Percentiles rank a stretch among this genome's conserved stretches.
Conservation (phyloP, 1,139 yeast genomes). For the Pichia kudriavzevii region DNA sequence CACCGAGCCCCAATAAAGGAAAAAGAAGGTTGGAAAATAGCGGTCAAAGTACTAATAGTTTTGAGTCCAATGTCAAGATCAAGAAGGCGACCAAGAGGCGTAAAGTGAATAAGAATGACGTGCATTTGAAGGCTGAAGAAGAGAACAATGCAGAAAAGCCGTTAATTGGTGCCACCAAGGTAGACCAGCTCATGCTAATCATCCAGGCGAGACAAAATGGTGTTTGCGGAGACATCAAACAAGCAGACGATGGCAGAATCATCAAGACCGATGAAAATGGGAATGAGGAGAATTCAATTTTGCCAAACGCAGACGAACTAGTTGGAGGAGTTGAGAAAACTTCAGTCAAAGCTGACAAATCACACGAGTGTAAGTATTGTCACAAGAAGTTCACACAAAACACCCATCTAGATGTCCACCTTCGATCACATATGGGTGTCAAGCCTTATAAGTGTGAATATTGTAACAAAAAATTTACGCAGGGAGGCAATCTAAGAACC, state of each 20-base stretch:
- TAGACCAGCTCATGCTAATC: conserved; percentile 83
- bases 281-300: conserved; percentile 21
- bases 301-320: conserved; percentile 60
- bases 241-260: conserved; percentile 54
- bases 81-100: no score
- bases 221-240: conserved; percentile 50
- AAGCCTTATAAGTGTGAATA: conserved; percentile 74
- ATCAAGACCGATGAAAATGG: conserved; percentile 14
- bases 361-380: conserved; percentile 65
- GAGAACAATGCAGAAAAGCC: no score
- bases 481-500: conserved; percentile 85
- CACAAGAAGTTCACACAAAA: conserved; percentile 63
- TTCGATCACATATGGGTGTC: conserved; percentile 68
- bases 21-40: no score
- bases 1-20: not conserved
- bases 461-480: conserved; percentile 80
- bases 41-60: no score
- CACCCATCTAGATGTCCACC: conserved; percentile 73
- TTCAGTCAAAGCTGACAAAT: conserved; percentile 40
- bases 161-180: conserved; percentile 75
- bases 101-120: no score
- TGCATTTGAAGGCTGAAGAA: no score
- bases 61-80: no score
- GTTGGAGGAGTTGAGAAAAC: conserved; percentile 83
- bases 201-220: conserved; percentile 83